These are phyloP conservation scores for Candida orba DNA, from an alignment of 805 yeast species.

Conservation along the genomic window DNA sequence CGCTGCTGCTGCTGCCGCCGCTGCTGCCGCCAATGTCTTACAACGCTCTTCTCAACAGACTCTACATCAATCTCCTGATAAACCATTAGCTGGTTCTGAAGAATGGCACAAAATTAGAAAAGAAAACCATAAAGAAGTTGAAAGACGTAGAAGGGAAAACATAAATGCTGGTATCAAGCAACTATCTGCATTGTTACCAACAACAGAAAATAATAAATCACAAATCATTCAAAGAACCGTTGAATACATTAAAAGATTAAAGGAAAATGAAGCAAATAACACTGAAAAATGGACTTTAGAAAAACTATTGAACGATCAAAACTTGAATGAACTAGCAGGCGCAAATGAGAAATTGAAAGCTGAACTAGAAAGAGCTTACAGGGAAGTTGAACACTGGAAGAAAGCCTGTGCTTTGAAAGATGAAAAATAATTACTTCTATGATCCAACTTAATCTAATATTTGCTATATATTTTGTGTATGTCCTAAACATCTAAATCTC, in stretches of 20 bases:
- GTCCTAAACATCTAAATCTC: conserved; percentile 44
- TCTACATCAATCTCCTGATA: conserved; percentile 21
- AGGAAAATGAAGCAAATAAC: conserved; percentile 82
- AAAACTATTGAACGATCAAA: conserved; percentile 86
- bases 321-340: conserved; percentile 74
- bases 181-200: conserved; percentile 70
- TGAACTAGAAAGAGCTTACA: conserved; percentile 86
- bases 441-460: neutral
- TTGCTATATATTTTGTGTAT: neutral
- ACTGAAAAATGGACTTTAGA: conserved; percentile 95
- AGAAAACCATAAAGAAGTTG: conserved; percentile 93
- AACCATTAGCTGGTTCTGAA: conserved; percentile 67
- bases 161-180: conserved; percentile 84
- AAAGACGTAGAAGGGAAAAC: conserved; percentile 82
- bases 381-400: conserved; percentile 85
- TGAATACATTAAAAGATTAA: conserved; percentile 81
- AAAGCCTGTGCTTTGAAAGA: conserved; percentile 22
- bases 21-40: neutral
- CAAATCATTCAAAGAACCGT: conserved; percentile 84
- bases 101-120: conserved; percentile 81
- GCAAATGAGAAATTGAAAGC: conserved; percentile 82
- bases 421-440: neutral
- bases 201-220: conserved; percentile 83
- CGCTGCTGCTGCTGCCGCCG: conserved; percentile 11
- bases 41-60: conserved; percentile 12